phyloP scores from a whole-genome alignment of 2,329 filamentous ascomycete species.

The Cryphonectria radicalis region DNA sequence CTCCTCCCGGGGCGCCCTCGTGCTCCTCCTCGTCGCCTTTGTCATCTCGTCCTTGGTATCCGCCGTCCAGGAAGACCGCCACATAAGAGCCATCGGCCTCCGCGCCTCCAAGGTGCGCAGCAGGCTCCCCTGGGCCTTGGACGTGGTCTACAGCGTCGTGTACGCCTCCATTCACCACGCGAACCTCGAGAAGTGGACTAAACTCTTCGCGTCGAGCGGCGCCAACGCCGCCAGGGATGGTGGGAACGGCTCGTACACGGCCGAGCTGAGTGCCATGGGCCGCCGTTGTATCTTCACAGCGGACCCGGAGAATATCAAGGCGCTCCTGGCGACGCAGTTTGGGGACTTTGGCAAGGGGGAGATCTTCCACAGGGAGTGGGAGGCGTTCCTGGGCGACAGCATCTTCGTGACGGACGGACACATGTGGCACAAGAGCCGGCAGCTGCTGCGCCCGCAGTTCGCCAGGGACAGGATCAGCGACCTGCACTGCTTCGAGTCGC shows the following conservation, averaged over 20 bases:
- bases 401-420: slow-evolving; percentile 82
- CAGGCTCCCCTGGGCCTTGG: slow-evolving; percentile 63
- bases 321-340: slow-evolving; percentile 87
- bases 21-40: slow-evolving; percentile 44
- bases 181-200: slow-evolving; percentile 66
- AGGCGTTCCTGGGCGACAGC: slow-evolving; percentile 73
- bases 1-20: slow-evolving; percentile 46
- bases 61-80: slow-evolving; percentile 47
- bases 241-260: slow-evolving; percentile 57
- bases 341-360: slow-evolving; percentile 81
- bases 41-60: slow-evolving; percentile 43
- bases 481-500: slow-evolving; percentile 78
- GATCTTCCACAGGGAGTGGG: slow-evolving; percentile 75
- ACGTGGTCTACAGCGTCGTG: slow-evolving; percentile 65
- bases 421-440: slow-evolving; percentile 79
- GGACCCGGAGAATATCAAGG: slow-evolving; percentile 90
- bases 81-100: slow-evolving; percentile 51
- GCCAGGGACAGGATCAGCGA: slow-evolving; percentile 83
- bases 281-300: slow-evolving; percentile 73
- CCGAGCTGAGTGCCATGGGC: slow-evolving; percentile 60
- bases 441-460: slow-evolving; percentile 85
- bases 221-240: slow-evolving; percentile 53
- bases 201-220: slow-evolving; percentile 49
- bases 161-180: slow-evolving; percentile 54
- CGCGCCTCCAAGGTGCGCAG: slow-evolving; percentile 44